Conservation (phyloP, 2,329 filamentous ascomycete genomes). For the Helotiales sp. region DNA sequence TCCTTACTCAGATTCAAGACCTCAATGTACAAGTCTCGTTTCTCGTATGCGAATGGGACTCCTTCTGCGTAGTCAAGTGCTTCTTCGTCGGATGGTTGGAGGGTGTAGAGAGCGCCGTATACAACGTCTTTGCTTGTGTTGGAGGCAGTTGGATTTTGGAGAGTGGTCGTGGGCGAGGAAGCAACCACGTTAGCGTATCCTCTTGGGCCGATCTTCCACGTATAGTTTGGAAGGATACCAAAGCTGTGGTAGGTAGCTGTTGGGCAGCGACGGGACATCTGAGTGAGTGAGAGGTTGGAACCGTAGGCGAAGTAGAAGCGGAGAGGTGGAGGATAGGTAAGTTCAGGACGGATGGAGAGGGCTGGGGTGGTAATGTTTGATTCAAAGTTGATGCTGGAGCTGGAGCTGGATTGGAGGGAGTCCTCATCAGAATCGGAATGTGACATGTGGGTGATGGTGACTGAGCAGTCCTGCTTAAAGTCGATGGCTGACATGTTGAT, state of each 20-base stretch:
- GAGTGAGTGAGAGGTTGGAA: conserved; percentile 64
- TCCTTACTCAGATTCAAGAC: conserved; percentile 31
- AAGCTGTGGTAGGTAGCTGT: conserved; percentile 47
- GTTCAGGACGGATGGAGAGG: not conserved
- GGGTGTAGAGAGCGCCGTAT: conserved; percentile 53
- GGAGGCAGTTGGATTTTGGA: not conserved
- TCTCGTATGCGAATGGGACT: conserved; percentile 61
- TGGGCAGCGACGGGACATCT: conserved; percentile 65
- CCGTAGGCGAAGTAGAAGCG: conserved; percentile 69
- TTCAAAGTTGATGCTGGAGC: not conserved
- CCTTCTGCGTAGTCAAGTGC: conserved; percentile 59
- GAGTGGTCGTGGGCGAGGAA: not conserved
- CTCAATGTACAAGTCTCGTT: conserved; percentile 46
- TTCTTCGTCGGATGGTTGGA: conserved; percentile 50
- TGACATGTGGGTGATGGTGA: too few species aligned
- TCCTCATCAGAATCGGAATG: too few species aligned
- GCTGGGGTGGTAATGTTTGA: not conserved
- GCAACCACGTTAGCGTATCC: conserved; percentile 64
- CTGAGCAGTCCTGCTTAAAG: not conserved
- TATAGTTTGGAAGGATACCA: conserved; percentile 55
- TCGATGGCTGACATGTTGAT: not conserved
- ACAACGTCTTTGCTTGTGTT: conserved; percentile 34
- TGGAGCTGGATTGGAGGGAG: too few species aligned
- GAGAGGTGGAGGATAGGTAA: not conserved
- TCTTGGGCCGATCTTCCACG: conserved; percentile 66